These are phyloP conservation scores for Pterulicium gracile DNA, from an alignment of 1,284 basidiomycete species.

Conservation along the genomic window DNA sequence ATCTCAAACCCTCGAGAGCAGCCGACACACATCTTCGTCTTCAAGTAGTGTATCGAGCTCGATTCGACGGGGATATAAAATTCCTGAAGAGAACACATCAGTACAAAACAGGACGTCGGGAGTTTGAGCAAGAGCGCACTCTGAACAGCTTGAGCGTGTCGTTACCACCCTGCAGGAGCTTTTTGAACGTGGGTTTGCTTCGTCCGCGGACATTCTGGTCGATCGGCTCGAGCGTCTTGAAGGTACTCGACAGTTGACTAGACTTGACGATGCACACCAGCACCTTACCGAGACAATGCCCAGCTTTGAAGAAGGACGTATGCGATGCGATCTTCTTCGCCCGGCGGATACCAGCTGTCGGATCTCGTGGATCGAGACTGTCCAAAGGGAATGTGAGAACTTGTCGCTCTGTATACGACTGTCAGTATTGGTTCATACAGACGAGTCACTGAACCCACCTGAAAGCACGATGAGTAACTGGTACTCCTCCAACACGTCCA, in stretches of 20 bases:
- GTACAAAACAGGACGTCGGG: not conserved
- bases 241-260: slow-evolving; percentile 88
- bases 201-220: slow-evolving; percentile 80
- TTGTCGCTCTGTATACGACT: slow-evolving; percentile 59
- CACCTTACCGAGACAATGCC: slow-evolving; percentile 87
- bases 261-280: slow-evolving; percentile 98
- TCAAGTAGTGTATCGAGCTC: slow-evolving; percentile 94
- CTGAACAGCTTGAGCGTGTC: slow-evolving; percentile 93
- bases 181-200: slow-evolving; percentile 89
- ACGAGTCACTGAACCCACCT: slow-evolving; percentile 38
- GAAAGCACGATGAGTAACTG: slow-evolving; percentile 92
- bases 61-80: slow-evolving; percentile 99
- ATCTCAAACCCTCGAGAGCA: slow-evolving; percentile 99
- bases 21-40: slow-evolving; percentile 95
- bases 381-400: slow-evolving; percentile 97
- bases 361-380: slow-evolving; percentile 84
- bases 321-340: slow-evolving; percentile 94
- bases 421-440: not conserved
- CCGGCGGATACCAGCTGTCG: slow-evolving; percentile 83
- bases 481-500: slow-evolving; percentile 95
- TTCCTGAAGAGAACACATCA: slow-evolving; percentile 42
- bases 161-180: slow-evolving; percentile 88
- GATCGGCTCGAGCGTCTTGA: slow-evolving; percentile 96
- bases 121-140: slow-evolving; percentile 31
- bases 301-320: slow-evolving; percentile 97